A percentile compares a stretch with the other conserved stretches of the same genome.
These are phyloP conservation scores for Pseudoneurospora amorphoporcata DNA, from an alignment of 495 filamentous ascomycete genomes.

Conservation along the genomic window DNA sequence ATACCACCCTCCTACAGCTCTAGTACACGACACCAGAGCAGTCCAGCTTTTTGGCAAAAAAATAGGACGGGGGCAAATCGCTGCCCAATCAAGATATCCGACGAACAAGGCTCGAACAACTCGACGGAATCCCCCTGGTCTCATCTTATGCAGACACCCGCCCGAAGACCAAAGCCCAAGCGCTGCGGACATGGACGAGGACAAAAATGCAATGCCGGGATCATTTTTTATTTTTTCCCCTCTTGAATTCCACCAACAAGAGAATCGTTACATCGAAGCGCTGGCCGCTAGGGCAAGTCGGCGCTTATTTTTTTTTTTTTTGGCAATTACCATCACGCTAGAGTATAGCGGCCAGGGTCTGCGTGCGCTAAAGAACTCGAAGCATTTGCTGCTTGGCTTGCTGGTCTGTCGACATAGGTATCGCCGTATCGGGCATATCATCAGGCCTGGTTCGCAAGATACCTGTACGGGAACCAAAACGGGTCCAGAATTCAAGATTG, in stretches of 20 bases:
- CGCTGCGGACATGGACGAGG: background rate
- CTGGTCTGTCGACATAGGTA: too few species aligned
- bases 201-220: background rate
- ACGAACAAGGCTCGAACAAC: background rate
- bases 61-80: background rate
- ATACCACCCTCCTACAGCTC: background rate
- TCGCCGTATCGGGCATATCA: too few species aligned
- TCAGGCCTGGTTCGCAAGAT: background rate
- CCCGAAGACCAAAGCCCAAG: background rate
- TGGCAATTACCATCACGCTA: background rate
- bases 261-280: background rate
- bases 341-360: background rate
- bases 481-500: too few species aligned
- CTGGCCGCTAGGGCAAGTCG: background rate
- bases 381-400: background rate
- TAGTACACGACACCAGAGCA: background rate
- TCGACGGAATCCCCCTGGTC: background rate
- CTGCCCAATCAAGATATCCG: background rate
- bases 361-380: background rate
- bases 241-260: background rate
- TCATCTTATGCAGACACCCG: background rate
- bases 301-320: background rate
- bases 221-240: background rate
- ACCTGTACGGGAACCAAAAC: too few species aligned
- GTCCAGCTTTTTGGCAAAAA: background rate